Conservation (phyloP, 495 filamentous ascomycete genomes). For the Penicillium malachiteum region DNA sequence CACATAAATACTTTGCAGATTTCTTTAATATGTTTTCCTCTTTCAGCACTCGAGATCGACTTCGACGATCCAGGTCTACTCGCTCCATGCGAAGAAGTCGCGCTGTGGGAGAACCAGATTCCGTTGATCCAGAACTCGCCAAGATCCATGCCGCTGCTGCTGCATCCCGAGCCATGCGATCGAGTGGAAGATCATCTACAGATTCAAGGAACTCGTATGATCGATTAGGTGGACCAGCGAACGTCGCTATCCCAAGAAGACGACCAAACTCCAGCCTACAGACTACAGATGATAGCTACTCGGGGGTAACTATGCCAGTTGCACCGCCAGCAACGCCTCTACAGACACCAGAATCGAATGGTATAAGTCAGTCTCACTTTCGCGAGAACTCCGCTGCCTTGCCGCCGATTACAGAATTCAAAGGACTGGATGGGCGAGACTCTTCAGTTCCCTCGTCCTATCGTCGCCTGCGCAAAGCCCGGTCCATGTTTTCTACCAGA, state of each 20-base stretch:
- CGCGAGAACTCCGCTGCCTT: conserved; percentile 23
- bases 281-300: conserved; percentile 7
- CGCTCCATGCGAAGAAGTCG: conserved; percentile 52
- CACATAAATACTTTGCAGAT: conserved; percentile 18
- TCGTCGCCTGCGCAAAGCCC: conserved; percentile 69
- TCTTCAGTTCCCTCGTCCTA: conserved; percentile 71
- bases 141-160: conserved; percentile 65
- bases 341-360: conserved; percentile 1
- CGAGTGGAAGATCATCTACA: conserved; percentile 43
- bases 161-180: conserved; percentile 65
- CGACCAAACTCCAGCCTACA: conserved; percentile 19
- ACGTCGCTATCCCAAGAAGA: conserved; percentile 38
- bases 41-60: conserved; percentile 39
- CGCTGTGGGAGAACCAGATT: conserved; percentile 30
- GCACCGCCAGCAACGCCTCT: conserved; percentile 6
- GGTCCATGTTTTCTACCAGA: conserved; percentile 65
- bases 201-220: conserved; percentile 33
- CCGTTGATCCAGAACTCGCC: conserved; percentile 54
- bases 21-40: conserved; percentile 30
- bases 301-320: not conserved
- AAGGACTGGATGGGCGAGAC: conserved; percentile 57
- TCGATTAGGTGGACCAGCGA: conserved; percentile 34
- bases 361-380: conserved; percentile 8
- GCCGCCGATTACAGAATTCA: conserved; percentile 36
- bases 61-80: conserved; percentile 62